phyloP scores from a whole-genome alignment of 176 grass and related monocot genomes.

The Avena insularis region DNA sequence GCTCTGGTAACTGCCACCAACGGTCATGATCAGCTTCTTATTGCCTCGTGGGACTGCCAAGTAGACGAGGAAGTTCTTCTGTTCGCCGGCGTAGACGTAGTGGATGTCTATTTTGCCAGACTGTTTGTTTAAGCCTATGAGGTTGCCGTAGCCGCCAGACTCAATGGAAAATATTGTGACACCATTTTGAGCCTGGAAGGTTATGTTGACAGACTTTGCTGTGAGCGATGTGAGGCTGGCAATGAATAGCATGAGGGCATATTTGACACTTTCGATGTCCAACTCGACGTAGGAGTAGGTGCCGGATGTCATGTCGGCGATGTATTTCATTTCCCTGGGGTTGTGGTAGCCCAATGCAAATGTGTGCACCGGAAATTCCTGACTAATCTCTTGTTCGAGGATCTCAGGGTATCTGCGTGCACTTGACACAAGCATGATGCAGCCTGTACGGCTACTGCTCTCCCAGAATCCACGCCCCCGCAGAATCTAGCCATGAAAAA shows the following conservation, averaged over 20 bases:
- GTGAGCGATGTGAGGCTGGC: background rate
- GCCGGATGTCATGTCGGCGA: background rate
- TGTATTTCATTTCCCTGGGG: background rate
- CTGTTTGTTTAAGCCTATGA: background rate
- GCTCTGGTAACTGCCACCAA: background rate
- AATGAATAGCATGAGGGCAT: background rate
- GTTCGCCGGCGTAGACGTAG: background rate
- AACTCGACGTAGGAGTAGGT: constrained; percentile 49
- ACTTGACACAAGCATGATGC: background rate
- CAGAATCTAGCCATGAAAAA: background rate
- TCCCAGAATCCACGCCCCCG: background rate
- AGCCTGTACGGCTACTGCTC: background rate
- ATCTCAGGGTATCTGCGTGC: background rate
- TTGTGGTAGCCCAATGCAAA: background rate
- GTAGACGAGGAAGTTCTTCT: background rate
- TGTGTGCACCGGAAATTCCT: background rate
- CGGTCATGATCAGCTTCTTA: background rate
- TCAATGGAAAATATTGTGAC: background rate
- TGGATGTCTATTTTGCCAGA: background rate
- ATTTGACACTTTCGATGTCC: too few relatives aligned
- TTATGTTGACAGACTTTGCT: background rate
- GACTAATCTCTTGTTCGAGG: background rate
- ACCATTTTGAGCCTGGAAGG: background rate
- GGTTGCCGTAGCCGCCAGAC: background rate
- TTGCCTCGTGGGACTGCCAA: background rate